phyloP scores from a whole-genome alignment of 352 stramenopile genomes.

The Globisporangium heterothallicum region DNA sequence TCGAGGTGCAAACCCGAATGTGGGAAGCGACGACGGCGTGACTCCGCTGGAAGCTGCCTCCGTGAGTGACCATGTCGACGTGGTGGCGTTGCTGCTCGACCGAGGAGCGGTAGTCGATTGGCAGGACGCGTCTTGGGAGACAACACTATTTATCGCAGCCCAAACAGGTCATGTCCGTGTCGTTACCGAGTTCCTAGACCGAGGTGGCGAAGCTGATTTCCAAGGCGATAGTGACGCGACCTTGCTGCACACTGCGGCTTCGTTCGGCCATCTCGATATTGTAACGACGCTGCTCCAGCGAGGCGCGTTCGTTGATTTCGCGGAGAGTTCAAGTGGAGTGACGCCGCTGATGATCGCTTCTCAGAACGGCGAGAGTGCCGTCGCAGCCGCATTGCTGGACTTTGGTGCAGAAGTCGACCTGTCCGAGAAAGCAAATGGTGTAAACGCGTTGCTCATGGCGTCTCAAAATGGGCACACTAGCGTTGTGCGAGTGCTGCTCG shows the following conservation, averaged over 20 bases:
- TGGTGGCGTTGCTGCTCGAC: slow-evolving; percentile 7
- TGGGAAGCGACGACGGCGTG: neutral
- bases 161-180: neutral
- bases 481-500: neutral
- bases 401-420: neutral
- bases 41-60: slow-evolving; percentile 1
- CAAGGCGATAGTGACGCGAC: slow-evolving; percentile 5
- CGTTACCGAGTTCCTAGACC: slow-evolving; percentile 5
- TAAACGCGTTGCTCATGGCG: slow-evolving; percentile 8
- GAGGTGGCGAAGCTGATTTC: neutral
- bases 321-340: neutral
- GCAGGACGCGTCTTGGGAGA: neutral
- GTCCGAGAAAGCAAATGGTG: neutral
- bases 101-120: slow-evolving; percentile 1
- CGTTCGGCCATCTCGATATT: neutral
- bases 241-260: slow-evolving; percentile 6
- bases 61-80: neutral
- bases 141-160: slow-evolving; percentile 1
- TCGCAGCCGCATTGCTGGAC: slow-evolving; percentile 2
- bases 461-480: slow-evolving; percentile 9
- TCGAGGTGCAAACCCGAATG: slow-evolving; percentile 3
- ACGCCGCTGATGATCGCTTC: slow-evolving; percentile 11
- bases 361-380: neutral
- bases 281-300: neutral
- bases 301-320: slow-evolving; percentile 3